Evolutionary conservation across 805 yeast genomes (phyloP).

Genomic region (Myxozyma vanderwaltii): DNA sequence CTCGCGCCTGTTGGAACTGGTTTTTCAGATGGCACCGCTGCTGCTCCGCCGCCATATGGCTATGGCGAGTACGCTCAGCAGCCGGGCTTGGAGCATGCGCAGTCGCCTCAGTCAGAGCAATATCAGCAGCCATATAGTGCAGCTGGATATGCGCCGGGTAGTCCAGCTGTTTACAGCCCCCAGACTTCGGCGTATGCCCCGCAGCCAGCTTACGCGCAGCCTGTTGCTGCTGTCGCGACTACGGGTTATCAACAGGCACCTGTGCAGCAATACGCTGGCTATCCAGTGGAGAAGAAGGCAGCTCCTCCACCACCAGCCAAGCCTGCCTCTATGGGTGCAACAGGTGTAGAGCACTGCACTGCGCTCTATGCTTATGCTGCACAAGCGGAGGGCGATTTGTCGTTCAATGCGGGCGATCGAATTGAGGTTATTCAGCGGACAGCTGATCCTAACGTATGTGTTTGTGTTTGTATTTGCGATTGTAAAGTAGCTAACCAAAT

Average conservation of each 20-base stretch:
- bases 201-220: constrained; percentile 16
- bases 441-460: constrained; percentile 59
- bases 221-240: constrained; percentile 11
- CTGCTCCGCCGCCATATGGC: constrained; percentile 43
- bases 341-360: constrained; percentile 58
- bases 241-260: constrained; percentile 21
- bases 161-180: constrained; percentile 6
- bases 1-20: constrained; percentile 1
- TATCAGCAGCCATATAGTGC: constrained; percentile 2
- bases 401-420: constrained; percentile 83
- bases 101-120: not conserved
- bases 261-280: constrained; percentile 14
- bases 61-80: constrained; percentile 17
- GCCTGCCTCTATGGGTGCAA: constrained; percentile 40
- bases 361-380: constrained; percentile 91
- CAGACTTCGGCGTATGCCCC: constrained; percentile 4
- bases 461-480: not conserved
- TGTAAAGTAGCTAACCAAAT: too few relatives aligned
- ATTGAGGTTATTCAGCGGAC: constrained; percentile 84
- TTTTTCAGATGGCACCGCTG: constrained; percentile 9
- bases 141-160: constrained; percentile 1
- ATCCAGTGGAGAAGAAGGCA: constrained; percentile 27
- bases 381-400: constrained; percentile 88
- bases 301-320: constrained; percentile 40
- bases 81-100: constrained; percentile 7